Evolutionary conservation across 2,329 filamentous ascomycete species (phyloP), one percentile per base, ranked within the genome.

Genomic region (Ceratocystis albifundus): DNA sequence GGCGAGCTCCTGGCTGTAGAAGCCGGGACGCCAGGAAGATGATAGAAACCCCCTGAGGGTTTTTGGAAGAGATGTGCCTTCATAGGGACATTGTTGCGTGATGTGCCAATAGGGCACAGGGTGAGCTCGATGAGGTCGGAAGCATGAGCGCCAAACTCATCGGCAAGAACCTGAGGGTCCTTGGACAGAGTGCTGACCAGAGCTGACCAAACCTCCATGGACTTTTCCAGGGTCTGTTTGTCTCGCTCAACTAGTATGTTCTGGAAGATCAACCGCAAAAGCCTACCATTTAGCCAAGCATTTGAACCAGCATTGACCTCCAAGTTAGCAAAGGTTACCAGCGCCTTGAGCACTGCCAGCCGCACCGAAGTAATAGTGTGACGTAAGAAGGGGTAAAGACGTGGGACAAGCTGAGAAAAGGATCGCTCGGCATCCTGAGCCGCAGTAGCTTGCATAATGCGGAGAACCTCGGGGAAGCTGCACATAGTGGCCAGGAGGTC

Each of bases 351-450:
- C 3, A 99, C 94, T 8, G 94, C 93, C 50, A 93, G 87, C 65
- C 94, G 89, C 62, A 99, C 94, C 66, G 89, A 96, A 1, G 91
- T 96, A 71, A 99, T 97, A 5, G 95, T 99, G 75, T 99, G 94
- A 67, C 94, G 88, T 57, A 99, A 79, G 80, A 99, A 99, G 2
- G 93, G 93, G 72, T 96, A 99, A 2, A 99, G 84, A 59, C 94
- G 86, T 28, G 95, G 94, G 4, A 99, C 93, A 41, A 99, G 81
- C 69, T 94, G 85, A 3, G 90, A 90, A 74, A 99, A 99, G 0
- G 93, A 96, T 66, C 93, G 88, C 71, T 92, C 88, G 12, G 90
- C 83, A 72, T 96, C 89, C 71, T 88, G 82, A 6, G 85, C 84
- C 6, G 93, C 93, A 66, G 95, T 96, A 36, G 80, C 79, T 76